A percentile compares a stretch with the other conserved stretches of the same genome.
Conservation (phyloP, 441 rosid genomes). For the Biscutella laevigata region DNA sequence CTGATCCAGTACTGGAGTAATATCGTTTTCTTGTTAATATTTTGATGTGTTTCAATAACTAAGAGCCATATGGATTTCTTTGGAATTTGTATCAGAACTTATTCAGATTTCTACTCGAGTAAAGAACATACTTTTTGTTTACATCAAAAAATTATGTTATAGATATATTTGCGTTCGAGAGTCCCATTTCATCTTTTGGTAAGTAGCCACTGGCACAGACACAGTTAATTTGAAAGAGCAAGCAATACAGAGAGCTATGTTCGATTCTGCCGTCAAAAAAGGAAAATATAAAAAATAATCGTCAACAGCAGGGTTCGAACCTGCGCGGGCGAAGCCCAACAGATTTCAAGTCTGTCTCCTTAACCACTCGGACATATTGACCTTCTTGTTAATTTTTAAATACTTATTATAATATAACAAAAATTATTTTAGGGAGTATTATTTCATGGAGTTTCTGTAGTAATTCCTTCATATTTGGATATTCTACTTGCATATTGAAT, state of each 20-base stretch:
- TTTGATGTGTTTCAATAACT: conserved; percentile 3
- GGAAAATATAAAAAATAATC: neutral
- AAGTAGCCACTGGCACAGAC: too few species aligned
- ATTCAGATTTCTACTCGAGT: neutral
- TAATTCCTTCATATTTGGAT: neutral
- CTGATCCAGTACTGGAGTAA: conserved; percentile 1
- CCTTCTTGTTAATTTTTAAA: too few species aligned
- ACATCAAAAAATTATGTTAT: too few species aligned
- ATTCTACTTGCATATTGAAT: neutral
- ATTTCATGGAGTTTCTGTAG: too few species aligned
- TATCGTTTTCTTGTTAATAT: conserved; percentile 2
- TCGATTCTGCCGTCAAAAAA: neutral
- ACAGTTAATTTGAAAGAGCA: too few species aligned
- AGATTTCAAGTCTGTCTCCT: conserved; percentile 99
- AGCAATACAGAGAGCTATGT: too few species aligned
- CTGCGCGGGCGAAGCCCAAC: conserved; percentile 98
- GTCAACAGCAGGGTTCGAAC: conserved; percentile 99
- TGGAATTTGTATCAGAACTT: neutral
- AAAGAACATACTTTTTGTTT: too few species aligned
- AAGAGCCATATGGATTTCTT: neutral
- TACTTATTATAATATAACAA: too few species aligned
- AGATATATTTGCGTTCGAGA: neutral
- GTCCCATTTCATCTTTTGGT: neutral
- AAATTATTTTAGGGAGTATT: too few species aligned
- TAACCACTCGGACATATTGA: conserved; percentile 99